Evolutionary conservation across 768 basidiomycete species (phyloP).

Genomic region (Myochromella boudieri): DNA sequence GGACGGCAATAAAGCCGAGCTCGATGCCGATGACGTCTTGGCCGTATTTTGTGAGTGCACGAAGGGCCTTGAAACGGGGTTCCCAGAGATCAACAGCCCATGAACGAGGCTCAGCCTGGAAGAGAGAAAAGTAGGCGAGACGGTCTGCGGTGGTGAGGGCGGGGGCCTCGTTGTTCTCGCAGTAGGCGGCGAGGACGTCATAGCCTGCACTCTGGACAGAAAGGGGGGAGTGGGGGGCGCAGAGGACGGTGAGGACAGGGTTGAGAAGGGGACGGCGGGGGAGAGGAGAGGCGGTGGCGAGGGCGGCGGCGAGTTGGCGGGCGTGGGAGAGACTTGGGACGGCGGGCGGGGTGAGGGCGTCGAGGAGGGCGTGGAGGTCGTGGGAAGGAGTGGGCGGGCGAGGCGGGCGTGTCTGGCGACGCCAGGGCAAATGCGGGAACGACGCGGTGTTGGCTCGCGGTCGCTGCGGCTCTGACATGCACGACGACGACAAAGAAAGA

Average conservation of each 20-base stretch:
- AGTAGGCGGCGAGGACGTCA: slow-evolving; percentile 71
- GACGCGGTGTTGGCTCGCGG: slow-evolving; percentile 35
- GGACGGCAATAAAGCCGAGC: slow-evolving; percentile 47
- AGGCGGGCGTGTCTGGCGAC: slow-evolving; percentile 21
- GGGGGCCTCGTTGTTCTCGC: slow-evolving; percentile 55
- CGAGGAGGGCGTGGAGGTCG: slow-evolving; percentile 39
- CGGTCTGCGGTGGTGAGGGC: slow-evolving; percentile 55
- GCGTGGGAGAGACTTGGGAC: slow-evolving; percentile 71
- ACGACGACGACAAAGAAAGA: too few species aligned
- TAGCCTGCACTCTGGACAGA: slow-evolving; percentile 67
- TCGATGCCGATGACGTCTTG: slow-evolving; percentile 67
- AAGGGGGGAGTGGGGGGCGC: slow-evolving; percentile 49
- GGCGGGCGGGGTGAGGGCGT: slow-evolving; percentile 48
- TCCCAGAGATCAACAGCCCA: slow-evolving; percentile 78
- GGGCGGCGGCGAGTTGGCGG: slow-evolving; percentile 51
- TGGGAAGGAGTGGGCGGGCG: slow-evolving; percentile 11
- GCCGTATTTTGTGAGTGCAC: slow-evolving; percentile 62
- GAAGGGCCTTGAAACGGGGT: slow-evolving; percentile 63
- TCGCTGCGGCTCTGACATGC: slow-evolving; percentile 26
- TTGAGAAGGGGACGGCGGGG: slow-evolving; percentile 54
- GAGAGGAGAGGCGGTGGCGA: slow-evolving; percentile 53
- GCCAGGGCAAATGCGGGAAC: slow-evolving; percentile 30
- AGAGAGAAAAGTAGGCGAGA: slow-evolving; percentile 62
- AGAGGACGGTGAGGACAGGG: slow-evolving; percentile 62
- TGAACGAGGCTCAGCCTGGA: slow-evolving; percentile 41